phyloP scores from a whole-genome alignment of 495 filamentous ascomycete genomes.

The Aspergillus avenaceus region DNA sequence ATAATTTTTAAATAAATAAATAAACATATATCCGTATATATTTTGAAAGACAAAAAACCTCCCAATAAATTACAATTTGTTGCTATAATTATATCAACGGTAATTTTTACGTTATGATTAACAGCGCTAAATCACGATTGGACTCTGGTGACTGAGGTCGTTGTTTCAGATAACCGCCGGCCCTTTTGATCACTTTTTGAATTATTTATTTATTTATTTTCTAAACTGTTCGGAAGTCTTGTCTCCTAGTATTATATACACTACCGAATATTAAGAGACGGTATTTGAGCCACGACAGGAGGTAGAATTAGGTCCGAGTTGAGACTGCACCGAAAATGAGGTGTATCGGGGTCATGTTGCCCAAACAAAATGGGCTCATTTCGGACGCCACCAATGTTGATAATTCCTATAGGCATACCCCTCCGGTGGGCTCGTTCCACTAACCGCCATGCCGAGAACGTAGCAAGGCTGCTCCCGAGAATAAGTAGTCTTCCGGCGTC shows the following conservation, averaged over 20 bases:
- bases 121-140: too few species aligned
- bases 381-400: conserved; percentile 80
- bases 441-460: conserved; percentile 90
- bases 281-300: conserved; percentile 28
- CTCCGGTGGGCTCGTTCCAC: conserved; percentile 76
- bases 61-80: too few species aligned
- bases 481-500: conserved; percentile 69
- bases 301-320: conserved; percentile 35
- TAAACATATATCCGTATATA: too few species aligned
- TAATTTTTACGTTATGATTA: too few species aligned
- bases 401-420: conserved; percentile 78
- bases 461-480: conserved; percentile 84
- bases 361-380: conserved; percentile 70
- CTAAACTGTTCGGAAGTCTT: too few species aligned
- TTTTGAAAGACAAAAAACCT: too few species aligned
- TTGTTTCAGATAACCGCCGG: too few species aligned
- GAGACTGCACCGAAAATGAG: conserved; percentile 37
- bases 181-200: too few species aligned
- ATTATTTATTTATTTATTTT: too few species aligned
- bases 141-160: too few species aligned
- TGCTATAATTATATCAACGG: too few species aligned
- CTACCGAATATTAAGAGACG: conserved; percentile 5
- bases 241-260: background rate
- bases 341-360: conserved; percentile 24
- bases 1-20: too few species aligned